These are phyloP conservation scores for Tolypocladium endophyticum DNA, from an alignment of 2,329 filamentous ascomycete species.

Conservation along the genomic window DNA sequence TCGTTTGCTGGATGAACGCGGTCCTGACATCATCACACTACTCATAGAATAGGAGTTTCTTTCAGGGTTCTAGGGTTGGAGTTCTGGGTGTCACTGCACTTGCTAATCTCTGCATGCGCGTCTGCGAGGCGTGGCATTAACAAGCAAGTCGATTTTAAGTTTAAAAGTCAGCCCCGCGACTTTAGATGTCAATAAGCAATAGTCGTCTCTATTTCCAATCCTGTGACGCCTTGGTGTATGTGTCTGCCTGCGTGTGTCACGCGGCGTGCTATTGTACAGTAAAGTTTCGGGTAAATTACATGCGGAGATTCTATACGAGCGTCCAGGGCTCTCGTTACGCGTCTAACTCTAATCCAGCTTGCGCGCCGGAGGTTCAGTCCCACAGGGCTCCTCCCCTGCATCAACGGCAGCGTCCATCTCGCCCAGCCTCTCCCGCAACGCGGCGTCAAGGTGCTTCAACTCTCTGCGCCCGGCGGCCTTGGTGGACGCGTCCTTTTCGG, in stretches of 20 bases:
- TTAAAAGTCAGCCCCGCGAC: background rate
- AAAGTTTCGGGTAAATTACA: background rate
- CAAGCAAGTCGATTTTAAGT: background rate
- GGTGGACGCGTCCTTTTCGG: background rate
- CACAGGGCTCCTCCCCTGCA: background rate
- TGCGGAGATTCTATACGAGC: background rate
- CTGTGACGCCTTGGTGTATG: background rate
- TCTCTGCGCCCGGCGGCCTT: constrained; percentile 1
- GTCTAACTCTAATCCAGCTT: background rate
- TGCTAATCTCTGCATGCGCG: background rate
- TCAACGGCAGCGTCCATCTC: background rate
- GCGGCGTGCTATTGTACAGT: background rate
- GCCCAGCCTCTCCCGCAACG: constrained; percentile 1
- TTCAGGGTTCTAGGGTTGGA: background rate
- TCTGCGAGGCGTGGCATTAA: background rate
- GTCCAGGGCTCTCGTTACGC: background rate
- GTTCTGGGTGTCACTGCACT: background rate
- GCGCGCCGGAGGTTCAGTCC: background rate
- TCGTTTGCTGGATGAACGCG: background rate
- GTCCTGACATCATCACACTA: background rate
- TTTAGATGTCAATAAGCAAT: background rate
- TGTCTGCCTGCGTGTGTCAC: background rate
- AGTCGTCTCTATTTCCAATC: background rate
- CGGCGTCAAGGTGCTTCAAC: constrained; percentile 1
- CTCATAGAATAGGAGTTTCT: background rate